These are phyloP conservation scores for Epichloe sylvatica DNA, from an alignment of 2,329 filamentous ascomycete genomes.

Conservation along the genomic window DNA sequence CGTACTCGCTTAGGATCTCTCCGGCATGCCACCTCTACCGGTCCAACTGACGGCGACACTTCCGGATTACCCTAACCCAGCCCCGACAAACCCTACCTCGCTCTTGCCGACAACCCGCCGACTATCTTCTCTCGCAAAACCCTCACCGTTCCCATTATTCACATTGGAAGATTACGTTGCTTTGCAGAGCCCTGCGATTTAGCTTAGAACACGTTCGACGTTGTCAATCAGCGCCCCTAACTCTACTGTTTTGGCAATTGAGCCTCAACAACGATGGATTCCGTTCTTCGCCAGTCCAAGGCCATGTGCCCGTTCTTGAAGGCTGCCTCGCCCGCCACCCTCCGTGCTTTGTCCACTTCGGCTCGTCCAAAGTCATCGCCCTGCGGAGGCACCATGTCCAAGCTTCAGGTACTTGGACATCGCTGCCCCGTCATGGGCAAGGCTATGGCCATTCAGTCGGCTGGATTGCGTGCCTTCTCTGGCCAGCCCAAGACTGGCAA, in stretches of 20 bases:
- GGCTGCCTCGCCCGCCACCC: slow-evolving; percentile 79
- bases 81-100: not conserved
- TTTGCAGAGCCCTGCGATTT: slow-evolving; percentile 1
- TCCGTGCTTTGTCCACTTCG: slow-evolving; percentile 75
- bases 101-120: not conserved
- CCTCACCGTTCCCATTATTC: not conserved
- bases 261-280: slow-evolving; percentile 54
- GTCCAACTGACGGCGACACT: not conserved
- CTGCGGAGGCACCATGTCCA: slow-evolving; percentile 88
- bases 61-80: not conserved
- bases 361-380: slow-evolving; percentile 52
- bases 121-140: not conserved
- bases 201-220: not conserved
- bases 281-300: slow-evolving; percentile 87
- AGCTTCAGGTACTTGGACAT: slow-evolving; percentile 83
- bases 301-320: slow-evolving; percentile 95
- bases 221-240: not conserved
- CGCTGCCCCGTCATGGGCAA: slow-evolving; percentile 99
- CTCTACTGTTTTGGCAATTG: not conserved
- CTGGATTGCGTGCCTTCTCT: slow-evolving; percentile 38
- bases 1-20: too few relatives aligned
- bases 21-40: not conserved
- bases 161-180: not conserved
- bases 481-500: slow-evolving; percentile 41
- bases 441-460: slow-evolving; percentile 76